phyloP scores from a whole-genome alignment of 179 eudicot genomes.

The Silene noctiflora region DNA sequence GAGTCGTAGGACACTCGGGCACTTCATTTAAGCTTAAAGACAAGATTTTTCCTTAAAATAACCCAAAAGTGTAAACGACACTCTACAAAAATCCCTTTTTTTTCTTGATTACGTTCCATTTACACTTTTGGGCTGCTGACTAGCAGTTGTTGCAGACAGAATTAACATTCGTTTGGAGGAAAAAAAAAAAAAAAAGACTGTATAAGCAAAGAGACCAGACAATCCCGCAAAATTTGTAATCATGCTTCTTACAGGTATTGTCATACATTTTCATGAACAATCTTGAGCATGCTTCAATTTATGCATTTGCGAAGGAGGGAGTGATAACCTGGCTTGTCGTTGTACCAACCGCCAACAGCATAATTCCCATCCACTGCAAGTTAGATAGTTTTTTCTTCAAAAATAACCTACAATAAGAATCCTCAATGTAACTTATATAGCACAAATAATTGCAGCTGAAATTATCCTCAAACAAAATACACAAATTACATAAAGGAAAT shows the following conservation, averaged over 20 bases:
- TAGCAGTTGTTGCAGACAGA: background rate
- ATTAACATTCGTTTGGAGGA: background rate
- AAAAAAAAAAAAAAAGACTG: too few relatives aligned
- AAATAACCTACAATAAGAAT: conserved; percentile 54
- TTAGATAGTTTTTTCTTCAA: conserved; percentile 70
- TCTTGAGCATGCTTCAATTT: background rate
- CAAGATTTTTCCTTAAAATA: too few relatives aligned
- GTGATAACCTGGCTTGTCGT: conserved; percentile 87
- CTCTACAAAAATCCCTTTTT: too few relatives aligned
- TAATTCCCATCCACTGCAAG: conserved; percentile 90
- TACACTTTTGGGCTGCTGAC: background rate
- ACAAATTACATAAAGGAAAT: background rate
- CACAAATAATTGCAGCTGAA: background rate
- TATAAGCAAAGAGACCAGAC: background rate
- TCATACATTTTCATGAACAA: background rate
- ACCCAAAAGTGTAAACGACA: too few relatives aligned
- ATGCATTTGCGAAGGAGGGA: background rate
- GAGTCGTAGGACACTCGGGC: too few relatives aligned
- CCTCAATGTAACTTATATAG: background rate
- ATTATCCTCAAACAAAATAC: background rate
- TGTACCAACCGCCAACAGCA: conserved; percentile 83
- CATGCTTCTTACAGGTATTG: background rate
- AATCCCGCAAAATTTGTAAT: background rate
- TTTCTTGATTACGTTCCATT: background rate
- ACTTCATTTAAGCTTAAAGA: too few relatives aligned